A percentile compares a stretch with the other conserved stretches of the same genome.
phyloP scores from a whole-genome alignment of 208 protist species.

The Lotmaria passim region DNA sequence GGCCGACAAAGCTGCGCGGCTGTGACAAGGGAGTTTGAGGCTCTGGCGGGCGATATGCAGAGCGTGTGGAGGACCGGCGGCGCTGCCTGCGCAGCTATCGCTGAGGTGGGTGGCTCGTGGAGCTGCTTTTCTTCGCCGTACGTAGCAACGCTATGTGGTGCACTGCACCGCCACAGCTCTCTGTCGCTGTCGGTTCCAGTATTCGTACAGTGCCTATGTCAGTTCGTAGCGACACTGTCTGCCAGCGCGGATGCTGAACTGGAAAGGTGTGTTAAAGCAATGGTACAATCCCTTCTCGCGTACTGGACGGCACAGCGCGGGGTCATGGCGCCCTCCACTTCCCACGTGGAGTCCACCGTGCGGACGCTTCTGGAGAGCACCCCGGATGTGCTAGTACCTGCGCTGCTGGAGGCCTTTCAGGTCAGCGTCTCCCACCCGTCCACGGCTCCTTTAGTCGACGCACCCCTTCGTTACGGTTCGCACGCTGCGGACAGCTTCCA shows the following conservation, averaged over 20 bases:
- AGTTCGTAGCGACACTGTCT: no score
- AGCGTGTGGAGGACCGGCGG: background rate
- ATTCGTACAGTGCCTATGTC: conserved; percentile 19
- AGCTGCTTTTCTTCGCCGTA: background rate
- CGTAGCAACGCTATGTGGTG: background rate
- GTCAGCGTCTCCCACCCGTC: no score
- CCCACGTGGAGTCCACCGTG: conserved; percentile 16
- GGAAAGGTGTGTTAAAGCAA: background rate
- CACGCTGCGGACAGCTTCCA: conserved; percentile 12
- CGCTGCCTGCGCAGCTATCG: background rate
- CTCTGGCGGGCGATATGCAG: background rate
- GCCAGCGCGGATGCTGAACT: conserved; percentile 14
- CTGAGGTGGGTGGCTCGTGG: background rate
- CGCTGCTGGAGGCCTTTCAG: conserved; percentile 11
- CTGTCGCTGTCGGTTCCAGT: conserved; percentile 1
- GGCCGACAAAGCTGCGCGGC: background rate
- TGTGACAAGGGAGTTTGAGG: background rate
- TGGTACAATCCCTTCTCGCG: conserved; percentile 7
- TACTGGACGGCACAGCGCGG: background rate
- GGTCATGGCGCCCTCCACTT: background rate
- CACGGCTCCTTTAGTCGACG: background rate
- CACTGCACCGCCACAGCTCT: background rate
- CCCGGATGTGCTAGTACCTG: conserved; percentile 16
- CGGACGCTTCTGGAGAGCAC: conserved; percentile 19
- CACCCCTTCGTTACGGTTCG: background rate